Conservation (phyloP, 192 early-diverging fungal species). For the Gryganskiella cystojenkinii region DNA sequence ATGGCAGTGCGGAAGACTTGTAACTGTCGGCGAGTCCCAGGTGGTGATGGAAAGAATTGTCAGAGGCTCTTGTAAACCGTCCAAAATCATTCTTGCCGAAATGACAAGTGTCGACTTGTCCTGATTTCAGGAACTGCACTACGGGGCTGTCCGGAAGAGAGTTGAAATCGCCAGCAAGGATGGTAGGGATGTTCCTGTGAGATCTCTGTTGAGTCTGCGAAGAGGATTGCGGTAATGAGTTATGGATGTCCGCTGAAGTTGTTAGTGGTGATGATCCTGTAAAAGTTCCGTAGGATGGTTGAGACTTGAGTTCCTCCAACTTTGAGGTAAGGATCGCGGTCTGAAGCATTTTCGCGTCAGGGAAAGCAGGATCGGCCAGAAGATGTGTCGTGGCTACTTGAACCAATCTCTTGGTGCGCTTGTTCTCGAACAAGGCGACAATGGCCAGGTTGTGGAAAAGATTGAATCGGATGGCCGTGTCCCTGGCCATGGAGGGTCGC, state of each 20-base stretch:
- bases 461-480: constrained; percentile 50
- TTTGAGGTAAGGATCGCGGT: constrained; percentile 49
- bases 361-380: constrained; percentile 42
- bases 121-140: constrained; percentile 33
- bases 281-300: neutral
- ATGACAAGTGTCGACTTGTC: constrained; percentile 33
- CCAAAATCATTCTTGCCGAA: constrained; percentile 51
- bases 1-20: constrained; percentile 28
- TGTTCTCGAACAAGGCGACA: constrained; percentile 41
- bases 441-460: constrained; percentile 48
- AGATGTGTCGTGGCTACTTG: constrained; percentile 48
- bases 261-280: neutral
- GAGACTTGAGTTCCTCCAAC: constrained; percentile 30
- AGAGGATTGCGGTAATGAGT: neutral
- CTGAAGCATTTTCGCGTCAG: constrained; percentile 50
- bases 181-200: constrained; percentile 42
- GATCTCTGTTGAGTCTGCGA: neutral
- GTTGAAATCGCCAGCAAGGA: constrained; percentile 44
- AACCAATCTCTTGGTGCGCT: constrained; percentile 34
- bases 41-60: constrained; percentile 34
- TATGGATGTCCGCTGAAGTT: neutral
- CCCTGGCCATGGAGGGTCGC: constrained; percentile 43
- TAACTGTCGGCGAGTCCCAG: constrained; percentile 44
- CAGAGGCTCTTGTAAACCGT: constrained; percentile 37
- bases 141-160: constrained; percentile 48